Percentiles rank a stretch among this genome's conserved stretches.
phyloP scores from a whole-genome alignment of 1,284 basidiomycete genomes.

The Veloboletus limbatus region DNA sequence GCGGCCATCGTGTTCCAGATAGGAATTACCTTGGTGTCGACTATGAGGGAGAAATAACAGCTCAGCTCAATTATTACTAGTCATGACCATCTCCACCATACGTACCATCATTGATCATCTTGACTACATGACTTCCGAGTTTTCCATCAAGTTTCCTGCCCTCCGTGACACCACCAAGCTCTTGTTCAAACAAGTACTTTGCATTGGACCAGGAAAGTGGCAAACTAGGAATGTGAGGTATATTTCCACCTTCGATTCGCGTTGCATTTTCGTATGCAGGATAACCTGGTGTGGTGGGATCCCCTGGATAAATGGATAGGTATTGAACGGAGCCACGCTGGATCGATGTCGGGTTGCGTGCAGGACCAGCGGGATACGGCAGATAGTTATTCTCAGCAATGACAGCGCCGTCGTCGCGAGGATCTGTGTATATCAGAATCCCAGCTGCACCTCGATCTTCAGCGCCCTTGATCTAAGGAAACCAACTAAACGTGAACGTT shows the following conservation, averaged over 20 bases:
- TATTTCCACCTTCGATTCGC: conserved; percentile 63
- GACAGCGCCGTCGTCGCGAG: conserved; percentile 83
- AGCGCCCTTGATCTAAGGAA: conserved; percentile 67
- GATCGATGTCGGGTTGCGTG: conserved; percentile 79
- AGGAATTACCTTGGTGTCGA: conserved; percentile 77
- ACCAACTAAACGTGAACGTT: conserved; percentile 2
- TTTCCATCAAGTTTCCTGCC: conserved; percentile 46
- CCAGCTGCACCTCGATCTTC: conserved; percentile 80
- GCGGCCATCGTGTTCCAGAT: conserved; percentile 88
- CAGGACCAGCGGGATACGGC: conserved; percentile 84
- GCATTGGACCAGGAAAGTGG: conserved; percentile 75
- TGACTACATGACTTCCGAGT: conserved; percentile 47
- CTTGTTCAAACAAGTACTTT: conserved; percentile 51
- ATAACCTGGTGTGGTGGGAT: conserved; percentile 83
- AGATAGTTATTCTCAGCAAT: conserved; percentile 76
- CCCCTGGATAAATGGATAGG: conserved; percentile 77
- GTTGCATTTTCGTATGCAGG: conserved; percentile 86
- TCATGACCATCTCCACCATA: conserved; percentile 1
- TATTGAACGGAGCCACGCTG: conserved; percentile 90
- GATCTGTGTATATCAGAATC: conserved; percentile 83
- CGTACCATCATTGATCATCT: conserved; percentile 64
- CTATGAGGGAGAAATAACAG: conserved; percentile 33
- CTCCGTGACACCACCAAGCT: conserved; percentile 43
- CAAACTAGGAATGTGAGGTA: conserved; percentile 81
- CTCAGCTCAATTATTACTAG: conserved; percentile 1